Evolutionary conservation across 805 yeast genomes (phyloP).

Genomic region (Yarrowia sp.): DNA sequence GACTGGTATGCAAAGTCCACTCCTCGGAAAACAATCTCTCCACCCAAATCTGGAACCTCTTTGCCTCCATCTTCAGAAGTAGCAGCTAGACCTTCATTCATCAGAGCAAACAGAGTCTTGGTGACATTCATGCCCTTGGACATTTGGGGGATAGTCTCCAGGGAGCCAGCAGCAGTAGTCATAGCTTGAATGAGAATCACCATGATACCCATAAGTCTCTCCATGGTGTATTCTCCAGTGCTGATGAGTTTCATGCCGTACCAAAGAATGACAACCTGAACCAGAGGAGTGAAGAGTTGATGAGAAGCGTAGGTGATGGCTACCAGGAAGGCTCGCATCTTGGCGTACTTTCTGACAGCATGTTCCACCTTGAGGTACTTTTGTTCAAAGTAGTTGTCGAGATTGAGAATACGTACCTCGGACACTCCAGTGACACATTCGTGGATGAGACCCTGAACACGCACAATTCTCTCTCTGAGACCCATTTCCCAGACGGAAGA

Average conservation of each 20-base stretch:
- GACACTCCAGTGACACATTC: conserved; percentile 58
- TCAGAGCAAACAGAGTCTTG: conserved; percentile 4
- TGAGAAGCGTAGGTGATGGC: conserved; percentile 67
- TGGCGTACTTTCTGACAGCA: conserved; percentile 43
- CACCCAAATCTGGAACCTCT: background rate
- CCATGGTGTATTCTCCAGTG: conserved; percentile 49
- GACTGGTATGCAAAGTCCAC: conserved; percentile 43
- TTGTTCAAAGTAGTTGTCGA: conserved; percentile 47
- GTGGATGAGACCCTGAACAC: conserved; percentile 36
- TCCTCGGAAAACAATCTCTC: conserved; percentile 42
- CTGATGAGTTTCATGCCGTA: conserved; percentile 77
- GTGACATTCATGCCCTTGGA: conserved; percentile 57
- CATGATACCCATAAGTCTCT: conserved; percentile 64
- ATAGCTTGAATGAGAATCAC: conserved; percentile 72
- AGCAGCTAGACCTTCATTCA: background rate
- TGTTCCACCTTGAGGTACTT: conserved; percentile 40
- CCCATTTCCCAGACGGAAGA: conserved; percentile 54
- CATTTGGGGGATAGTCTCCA: conserved; percentile 71
- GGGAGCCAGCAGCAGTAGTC: conserved; percentile 55
- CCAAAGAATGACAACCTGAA: conserved; percentile 71
- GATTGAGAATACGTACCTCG: conserved; percentile 58
- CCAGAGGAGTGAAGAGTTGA: conserved; percentile 51
- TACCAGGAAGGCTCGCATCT: conserved; percentile 52
- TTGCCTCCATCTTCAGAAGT: background rate
- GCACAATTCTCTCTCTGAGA: conserved; percentile 47